Percentiles rank a stretch among this genome's conserved stretches.
Conservation (phyloP, 176 grass and related monocot species). For the Eremochloa ophiuroides region DNA sequence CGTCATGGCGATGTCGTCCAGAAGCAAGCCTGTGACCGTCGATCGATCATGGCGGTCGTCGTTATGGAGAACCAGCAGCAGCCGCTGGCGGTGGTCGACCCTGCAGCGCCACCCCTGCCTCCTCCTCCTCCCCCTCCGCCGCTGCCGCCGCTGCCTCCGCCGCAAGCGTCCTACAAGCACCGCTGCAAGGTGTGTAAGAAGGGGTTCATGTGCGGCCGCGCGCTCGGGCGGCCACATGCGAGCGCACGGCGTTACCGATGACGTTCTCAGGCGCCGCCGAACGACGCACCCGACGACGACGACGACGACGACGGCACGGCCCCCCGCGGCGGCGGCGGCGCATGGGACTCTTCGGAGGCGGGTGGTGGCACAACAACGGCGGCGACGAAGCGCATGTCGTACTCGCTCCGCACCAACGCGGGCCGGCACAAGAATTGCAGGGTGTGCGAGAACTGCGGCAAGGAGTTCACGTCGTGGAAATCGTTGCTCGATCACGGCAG, state of each 20-base stretch:
- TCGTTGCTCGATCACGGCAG: slow-evolving; percentile 56
- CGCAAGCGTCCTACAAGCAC: slow-evolving; percentile 49
- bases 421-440: slow-evolving; percentile 37
- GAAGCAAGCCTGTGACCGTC: slow-evolving; percentile 11
- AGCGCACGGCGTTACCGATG: slow-evolving; percentile 55
- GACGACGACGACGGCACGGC: slow-evolving; percentile 9
- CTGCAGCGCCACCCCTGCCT: neutral
- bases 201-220: slow-evolving; percentile 64
- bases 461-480: slow-evolving; percentile 69
- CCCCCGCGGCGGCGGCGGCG: neutral
- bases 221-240: slow-evolving; percentile 88
- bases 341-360: neutral
- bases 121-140: neutral
- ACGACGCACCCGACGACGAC: slow-evolving; percentile 11
- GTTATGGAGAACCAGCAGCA: slow-evolving; percentile 46
- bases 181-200: slow-evolving; percentile 84
- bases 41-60: slow-evolving; percentile 46
- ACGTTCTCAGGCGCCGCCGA: slow-evolving; percentile 11
- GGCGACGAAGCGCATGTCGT: slow-evolving; percentile 36
- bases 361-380: neutral
- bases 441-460: slow-evolving; percentile 60
- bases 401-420: slow-evolving; percentile 52
- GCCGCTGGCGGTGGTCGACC: neutral
- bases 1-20: slow-evolving; percentile 11
- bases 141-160: neutral